Evolutionary conservation across 2,329 filamentous ascomycete species (phyloP).

Genomic region (Colletotrichum neosansevieriae): DNA sequence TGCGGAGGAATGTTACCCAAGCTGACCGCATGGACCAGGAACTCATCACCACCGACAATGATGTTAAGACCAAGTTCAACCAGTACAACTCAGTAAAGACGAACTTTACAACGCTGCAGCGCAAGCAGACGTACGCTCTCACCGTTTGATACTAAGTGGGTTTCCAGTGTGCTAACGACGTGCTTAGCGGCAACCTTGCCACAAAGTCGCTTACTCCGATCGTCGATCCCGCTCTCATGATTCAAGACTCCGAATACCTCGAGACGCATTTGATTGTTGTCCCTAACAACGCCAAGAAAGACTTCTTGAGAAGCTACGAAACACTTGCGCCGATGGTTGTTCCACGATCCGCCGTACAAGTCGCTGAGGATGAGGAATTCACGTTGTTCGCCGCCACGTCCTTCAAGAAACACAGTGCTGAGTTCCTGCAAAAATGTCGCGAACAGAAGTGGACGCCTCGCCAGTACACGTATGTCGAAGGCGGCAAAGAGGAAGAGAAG

Average conservation of each 20-base stretch:
- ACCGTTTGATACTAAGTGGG: background rate
- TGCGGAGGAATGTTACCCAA: background rate
- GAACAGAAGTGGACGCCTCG: constrained; percentile 95
- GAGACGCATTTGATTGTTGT: constrained; percentile 95
- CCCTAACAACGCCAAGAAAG: constrained; percentile 82
- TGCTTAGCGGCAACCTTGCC: constrained; percentile 83
- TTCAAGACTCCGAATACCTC: constrained; percentile 94
- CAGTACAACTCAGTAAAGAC: constrained; percentile 95
- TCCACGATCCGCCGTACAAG: constrained; percentile 83
- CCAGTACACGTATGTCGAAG: constrained; percentile 93
- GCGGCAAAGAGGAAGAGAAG: constrained; percentile 88
- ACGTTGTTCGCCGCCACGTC: constrained; percentile 88
- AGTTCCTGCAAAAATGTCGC: constrained; percentile 92
- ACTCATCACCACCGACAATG: constrained; percentile 91
- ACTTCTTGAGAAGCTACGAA: constrained; percentile 92
- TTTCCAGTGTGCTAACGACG: constrained; percentile 30
- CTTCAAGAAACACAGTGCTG: constrained; percentile 90
- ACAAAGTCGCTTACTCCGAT: constrained; percentile 94
- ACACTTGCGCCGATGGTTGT: constrained; percentile 92
- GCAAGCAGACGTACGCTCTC: constrained; percentile 83
- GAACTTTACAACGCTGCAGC: constrained; percentile 82
- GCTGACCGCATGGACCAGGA: constrained; percentile 66
- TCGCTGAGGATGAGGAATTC: constrained; percentile 91
- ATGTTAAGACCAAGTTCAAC: constrained; percentile 92
- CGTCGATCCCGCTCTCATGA: constrained; percentile 81